phyloP scores from a whole-genome alignment of 2,329 filamentous ascomycete species.

The Pleoardoris graminearum region DNA sequence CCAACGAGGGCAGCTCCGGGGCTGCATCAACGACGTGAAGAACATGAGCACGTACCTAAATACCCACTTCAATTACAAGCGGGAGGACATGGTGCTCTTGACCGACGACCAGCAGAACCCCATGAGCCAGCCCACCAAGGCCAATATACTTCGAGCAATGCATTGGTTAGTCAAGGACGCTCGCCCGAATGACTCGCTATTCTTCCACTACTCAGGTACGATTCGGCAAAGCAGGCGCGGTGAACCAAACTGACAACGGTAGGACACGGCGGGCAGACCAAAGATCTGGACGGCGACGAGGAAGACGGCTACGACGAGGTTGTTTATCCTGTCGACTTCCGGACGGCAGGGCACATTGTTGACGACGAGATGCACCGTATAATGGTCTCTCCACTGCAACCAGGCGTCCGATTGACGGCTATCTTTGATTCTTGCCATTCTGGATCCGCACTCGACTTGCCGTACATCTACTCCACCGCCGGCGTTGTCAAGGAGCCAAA shows the following conservation, averaged over 20 bases:
- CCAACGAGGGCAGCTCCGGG: slow-evolving; percentile 84
- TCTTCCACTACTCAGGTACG: slow-evolving; percentile 94
- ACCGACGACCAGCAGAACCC: slow-evolving; percentile 97
- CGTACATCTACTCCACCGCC: slow-evolving; percentile 80
- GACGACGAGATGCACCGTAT: slow-evolving; percentile 82
- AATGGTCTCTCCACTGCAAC: slow-evolving; percentile 74
- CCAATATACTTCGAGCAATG: slow-evolving; percentile 94
- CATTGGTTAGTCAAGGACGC: slow-evolving; percentile 97
- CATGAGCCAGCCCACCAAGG: slow-evolving; percentile 95
- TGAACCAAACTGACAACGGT: slow-evolving; percentile 12
- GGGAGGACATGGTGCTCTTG: slow-evolving; percentile 95
- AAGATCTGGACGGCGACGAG: slow-evolving; percentile 78
- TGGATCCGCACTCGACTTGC: slow-evolving; percentile 74
- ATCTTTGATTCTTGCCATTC: slow-evolving; percentile 85
- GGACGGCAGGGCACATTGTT: slow-evolving; percentile 77
- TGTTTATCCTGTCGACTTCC: slow-evolving; percentile 81
- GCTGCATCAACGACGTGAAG: slow-evolving; percentile 96
- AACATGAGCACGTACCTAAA: slow-evolving; percentile 94
- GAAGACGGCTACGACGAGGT: slow-evolving; percentile 82
- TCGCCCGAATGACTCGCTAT: slow-evolving; percentile 87
- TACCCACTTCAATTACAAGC: slow-evolving; percentile 86
- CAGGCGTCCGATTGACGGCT: slow-evolving; percentile 81
- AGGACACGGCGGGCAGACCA: slow-evolving; percentile 81
- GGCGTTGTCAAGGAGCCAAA: slow-evolving; percentile 81
- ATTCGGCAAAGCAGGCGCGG: slow-evolving; percentile 2